These are phyloP conservation scores for Trichoderma endophyticum DNA, from an alignment of 2,329 filamentous ascomycete species.

Conservation along the genomic window DNA sequence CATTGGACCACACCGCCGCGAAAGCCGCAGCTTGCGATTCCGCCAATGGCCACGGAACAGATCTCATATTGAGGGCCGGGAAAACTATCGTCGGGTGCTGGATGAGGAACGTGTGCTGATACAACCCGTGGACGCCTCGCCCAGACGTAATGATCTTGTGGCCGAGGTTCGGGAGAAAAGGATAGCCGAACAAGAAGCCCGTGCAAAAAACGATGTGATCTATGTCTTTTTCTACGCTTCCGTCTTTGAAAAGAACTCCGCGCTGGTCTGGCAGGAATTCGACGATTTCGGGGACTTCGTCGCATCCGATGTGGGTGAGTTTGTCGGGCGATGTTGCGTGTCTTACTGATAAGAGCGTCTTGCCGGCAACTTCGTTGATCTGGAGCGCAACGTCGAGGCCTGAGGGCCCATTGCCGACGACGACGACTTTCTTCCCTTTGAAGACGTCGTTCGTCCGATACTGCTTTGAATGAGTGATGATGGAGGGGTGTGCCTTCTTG, in stretches of 20 bases:
- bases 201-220: slow-evolving; percentile 85
- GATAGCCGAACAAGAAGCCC: slow-evolving; percentile 81
- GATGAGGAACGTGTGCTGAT: slow-evolving; percentile 75
- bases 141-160: slow-evolving; percentile 63
- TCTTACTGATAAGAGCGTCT: slow-evolving; percentile 63
- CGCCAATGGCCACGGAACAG: slow-evolving; percentile 82
- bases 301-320: slow-evolving; percentile 44
- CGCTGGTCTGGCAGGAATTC: slow-evolving; percentile 52
- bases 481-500: slow-evolving; percentile 53
- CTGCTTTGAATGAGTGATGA: slow-evolving; percentile 73
- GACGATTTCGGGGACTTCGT: slow-evolving; percentile 56
- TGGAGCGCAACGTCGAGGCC: slow-evolving; percentile 81
- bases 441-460: slow-evolving; percentile 68
- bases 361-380: slow-evolving; percentile 60
- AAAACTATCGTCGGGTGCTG: slow-evolving; percentile 76
- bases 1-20: slow-evolving; percentile 72
- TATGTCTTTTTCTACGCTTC: slow-evolving; percentile 60
- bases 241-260: slow-evolving; percentile 65
- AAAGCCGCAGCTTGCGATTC: slow-evolving; percentile 78
- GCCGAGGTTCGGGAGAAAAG: slow-evolving; percentile 57
- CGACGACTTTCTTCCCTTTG: slow-evolving; percentile 67
- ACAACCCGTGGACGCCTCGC: slow-evolving; percentile 66
- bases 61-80: slow-evolving; percentile 69
- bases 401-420: slow-evolving; percentile 82
- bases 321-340: slow-evolving; percentile 46